phyloP scores from a whole-genome alignment of 176 grass and related monocot species.

The Rhynchospora tenuis region DNA sequence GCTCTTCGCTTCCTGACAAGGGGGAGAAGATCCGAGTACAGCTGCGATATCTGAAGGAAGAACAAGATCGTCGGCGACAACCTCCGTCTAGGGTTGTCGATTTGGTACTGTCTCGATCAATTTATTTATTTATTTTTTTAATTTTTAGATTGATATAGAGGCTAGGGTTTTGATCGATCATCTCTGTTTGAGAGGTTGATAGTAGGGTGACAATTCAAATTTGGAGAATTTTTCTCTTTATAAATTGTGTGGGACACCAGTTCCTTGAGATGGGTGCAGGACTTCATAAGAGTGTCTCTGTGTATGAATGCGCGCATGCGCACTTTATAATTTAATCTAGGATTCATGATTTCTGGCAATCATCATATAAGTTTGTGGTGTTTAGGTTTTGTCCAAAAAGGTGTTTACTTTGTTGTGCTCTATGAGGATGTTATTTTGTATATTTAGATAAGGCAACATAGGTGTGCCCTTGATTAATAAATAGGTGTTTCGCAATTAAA shows the following conservation, averaged over 20 bases:
- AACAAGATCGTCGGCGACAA: background rate
- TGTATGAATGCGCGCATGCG: background rate
- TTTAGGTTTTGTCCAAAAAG: background rate
- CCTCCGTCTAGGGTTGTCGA: background rate
- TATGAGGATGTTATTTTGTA: background rate
- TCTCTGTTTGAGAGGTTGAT: conserved; percentile 4
- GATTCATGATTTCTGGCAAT: background rate
- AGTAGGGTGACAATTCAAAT: background rate
- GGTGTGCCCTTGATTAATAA: background rate
- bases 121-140: background rate
- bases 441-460: background rate
- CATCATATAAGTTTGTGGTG: background rate
- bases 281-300: background rate
- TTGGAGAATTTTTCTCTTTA: background rate
- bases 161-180: background rate
- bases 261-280: background rate
- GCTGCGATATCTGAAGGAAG: background rate
- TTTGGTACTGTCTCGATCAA: background rate
- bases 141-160: background rate
- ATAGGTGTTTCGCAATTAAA: background rate
- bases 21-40: background rate
- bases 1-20: conserved; percentile 17
- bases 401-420: too few species aligned
- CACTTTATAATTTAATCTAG: background rate
- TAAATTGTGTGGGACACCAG: background rate